Evolutionary conservation across 2,329 filamentous ascomycete genomes (phyloP).

Genomic region (Capronia americana): DNA sequence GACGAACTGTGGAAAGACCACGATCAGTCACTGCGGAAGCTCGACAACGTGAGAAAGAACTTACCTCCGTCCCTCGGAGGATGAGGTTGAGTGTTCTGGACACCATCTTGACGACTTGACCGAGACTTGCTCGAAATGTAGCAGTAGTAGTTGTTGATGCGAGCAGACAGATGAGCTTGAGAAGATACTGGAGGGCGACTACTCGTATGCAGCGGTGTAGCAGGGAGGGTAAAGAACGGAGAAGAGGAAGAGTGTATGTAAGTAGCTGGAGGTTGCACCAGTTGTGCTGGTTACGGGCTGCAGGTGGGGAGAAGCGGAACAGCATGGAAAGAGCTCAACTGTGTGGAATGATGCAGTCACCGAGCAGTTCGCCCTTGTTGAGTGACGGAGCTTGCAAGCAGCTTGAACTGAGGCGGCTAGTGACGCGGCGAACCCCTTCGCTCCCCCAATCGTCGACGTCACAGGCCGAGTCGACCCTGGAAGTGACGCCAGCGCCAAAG

Average conservation of each 20-base stretch:
- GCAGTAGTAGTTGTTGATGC: slow-evolving; percentile 1
- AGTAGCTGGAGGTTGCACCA: slow-evolving; percentile 6
- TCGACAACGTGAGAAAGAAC: slow-evolving; percentile 18
- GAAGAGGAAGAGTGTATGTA: slow-evolving; percentile 14
- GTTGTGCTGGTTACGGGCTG: not conserved
- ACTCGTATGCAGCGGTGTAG: slow-evolving; percentile 12
- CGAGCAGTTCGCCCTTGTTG: no score
- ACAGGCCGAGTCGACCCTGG: slow-evolving; percentile 6
- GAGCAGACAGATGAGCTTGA: slow-evolving; percentile 9
- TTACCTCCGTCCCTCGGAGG: slow-evolving; percentile 52
- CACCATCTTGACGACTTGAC: slow-evolving; percentile 46
- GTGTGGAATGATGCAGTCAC: slow-evolving; percentile 9
- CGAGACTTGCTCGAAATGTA: not conserved
- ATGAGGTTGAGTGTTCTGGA: slow-evolving; percentile 49
- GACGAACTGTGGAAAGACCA: slow-evolving; percentile 56
- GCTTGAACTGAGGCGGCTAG: slow-evolving; percentile 11
- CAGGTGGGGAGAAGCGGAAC: slow-evolving; percentile 7
- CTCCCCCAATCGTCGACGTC: slow-evolving; percentile 23
- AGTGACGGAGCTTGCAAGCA: slow-evolving; percentile 1
- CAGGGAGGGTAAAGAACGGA: not conserved
- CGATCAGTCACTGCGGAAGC: slow-evolving; percentile 23
- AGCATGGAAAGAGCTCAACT: slow-evolving; percentile 9
- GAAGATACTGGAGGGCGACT: slow-evolving; percentile 9
- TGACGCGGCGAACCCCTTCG: slow-evolving; percentile 9
- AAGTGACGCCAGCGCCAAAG: slow-evolving; percentile 21